Percentiles rank a stretch among this genome's conserved stretches.
These are phyloP conservation scores for Nicotiana knightiana DNA, from an alignment of 257 asterid genomes.

Conservation along the genomic window DNA sequence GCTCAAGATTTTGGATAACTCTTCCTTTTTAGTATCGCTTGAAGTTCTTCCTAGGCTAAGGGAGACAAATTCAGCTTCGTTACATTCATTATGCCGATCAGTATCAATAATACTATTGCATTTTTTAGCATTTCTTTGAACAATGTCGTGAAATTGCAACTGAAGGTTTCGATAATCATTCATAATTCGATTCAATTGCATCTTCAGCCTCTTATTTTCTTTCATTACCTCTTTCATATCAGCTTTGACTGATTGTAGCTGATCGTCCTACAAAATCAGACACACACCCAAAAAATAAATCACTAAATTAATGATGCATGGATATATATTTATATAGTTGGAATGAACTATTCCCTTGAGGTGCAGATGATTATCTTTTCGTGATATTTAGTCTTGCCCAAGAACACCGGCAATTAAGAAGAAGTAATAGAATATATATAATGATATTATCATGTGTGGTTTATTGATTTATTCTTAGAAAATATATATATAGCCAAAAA, in stretches of 20 bases:
- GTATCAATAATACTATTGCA: constrained; percentile 4
- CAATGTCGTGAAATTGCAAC: constrained; percentile 48
- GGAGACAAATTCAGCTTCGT: constrained; percentile 35
- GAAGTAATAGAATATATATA: neutral
- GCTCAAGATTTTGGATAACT: constrained; percentile 8
- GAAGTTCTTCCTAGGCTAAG: constrained; percentile 70
- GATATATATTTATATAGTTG: no score
- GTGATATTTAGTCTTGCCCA: neutral
- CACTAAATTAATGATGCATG: no score
- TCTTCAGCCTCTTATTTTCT: constrained; percentile 70
- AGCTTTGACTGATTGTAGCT: constrained; percentile 53
- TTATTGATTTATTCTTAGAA: neutral
- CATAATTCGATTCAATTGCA: constrained; percentile 46
- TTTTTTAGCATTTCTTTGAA: constrained; percentile 33
- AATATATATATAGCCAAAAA: neutral
- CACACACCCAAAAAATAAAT: neutral
- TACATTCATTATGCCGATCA: neutral
- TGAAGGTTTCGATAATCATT: constrained; percentile 70
- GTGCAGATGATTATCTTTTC: neutral
- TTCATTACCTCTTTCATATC: constrained; percentile 74
- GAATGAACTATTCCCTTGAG: no score
- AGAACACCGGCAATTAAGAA: neutral
- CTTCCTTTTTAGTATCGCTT: constrained; percentile 33
- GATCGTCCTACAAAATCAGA: constrained; percentile 27
- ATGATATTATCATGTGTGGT: neutral